Evolutionary conservation across 495 filamentous ascomycete genomes (phyloP).

Genomic region (Hyaloscypha variabilis): DNA sequence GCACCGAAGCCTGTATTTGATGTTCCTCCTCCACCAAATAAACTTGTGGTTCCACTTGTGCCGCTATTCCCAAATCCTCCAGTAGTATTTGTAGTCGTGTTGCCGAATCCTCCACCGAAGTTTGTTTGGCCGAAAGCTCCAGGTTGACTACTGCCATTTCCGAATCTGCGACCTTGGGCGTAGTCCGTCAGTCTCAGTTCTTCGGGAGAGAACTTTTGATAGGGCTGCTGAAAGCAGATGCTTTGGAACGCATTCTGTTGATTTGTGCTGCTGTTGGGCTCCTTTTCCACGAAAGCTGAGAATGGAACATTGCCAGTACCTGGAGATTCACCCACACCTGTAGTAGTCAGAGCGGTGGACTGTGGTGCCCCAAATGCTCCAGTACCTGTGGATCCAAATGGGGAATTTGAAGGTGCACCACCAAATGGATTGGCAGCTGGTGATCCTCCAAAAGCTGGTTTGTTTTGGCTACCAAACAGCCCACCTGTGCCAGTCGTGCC

Average conservation of each 20-base stretch:
- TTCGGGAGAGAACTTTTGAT: conserved; percentile 87
- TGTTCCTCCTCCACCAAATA: conserved; percentile 55
- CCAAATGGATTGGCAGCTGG: conserved; percentile 43
- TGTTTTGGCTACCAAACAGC: conserved; percentile 46
- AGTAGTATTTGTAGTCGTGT: conserved; percentile 33
- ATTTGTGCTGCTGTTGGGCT: conserved; percentile 51
- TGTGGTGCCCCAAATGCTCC: conserved; percentile 50
- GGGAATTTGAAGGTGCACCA: conserved; percentile 29
- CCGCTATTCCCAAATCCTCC: conserved; percentile 47
- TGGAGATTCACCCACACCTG: conserved; percentile 48
- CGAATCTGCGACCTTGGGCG: conserved; percentile 78
- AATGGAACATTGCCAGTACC: conserved; percentile 80
- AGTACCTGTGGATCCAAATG: conserved; percentile 35
- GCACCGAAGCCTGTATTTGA: conserved; percentile 48
- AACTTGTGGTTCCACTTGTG: conserved; percentile 40
- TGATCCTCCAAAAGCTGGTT: conserved; percentile 48
- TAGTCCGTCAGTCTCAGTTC: conserved; percentile 91
- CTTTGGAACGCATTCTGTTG: conserved; percentile 81
- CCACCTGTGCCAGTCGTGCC: conserved; percentile 38
- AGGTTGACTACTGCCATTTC: conserved; percentile 76
- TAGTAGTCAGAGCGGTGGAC: conserved; percentile 43
- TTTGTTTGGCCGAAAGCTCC: conserved; percentile 80
- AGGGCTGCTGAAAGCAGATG: conserved; percentile 82
- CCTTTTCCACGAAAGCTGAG: conserved; percentile 79
- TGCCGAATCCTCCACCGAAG: conserved; percentile 58